Conservation (phyloP, 768 basidiomycete species). For the Scleroderma citrinum region DNA sequence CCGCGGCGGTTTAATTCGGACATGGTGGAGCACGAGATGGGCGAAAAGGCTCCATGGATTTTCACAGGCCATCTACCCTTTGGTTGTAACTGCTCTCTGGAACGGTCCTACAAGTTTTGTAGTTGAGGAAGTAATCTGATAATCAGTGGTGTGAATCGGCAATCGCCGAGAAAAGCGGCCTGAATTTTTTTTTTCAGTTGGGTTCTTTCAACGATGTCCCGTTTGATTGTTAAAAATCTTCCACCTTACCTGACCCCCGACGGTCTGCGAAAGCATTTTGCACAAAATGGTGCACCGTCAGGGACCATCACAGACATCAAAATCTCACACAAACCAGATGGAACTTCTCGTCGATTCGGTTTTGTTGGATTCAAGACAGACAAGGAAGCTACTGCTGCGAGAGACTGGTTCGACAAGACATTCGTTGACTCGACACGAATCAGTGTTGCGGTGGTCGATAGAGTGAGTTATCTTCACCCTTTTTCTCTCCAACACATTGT, state of each 20-base stretch:
- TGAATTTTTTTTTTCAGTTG: neutral
- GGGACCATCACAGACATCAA: constrained; percentile 84
- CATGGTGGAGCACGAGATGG: no score
- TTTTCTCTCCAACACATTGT: neutral
- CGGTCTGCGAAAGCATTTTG: constrained; percentile 63
- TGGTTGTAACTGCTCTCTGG: no score
- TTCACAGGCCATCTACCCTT: no score
- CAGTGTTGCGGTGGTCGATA: constrained; percentile 71
- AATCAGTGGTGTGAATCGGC: constrained; percentile 12
- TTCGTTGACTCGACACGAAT: constrained; percentile 80
- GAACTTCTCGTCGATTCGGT: constrained; percentile 80
- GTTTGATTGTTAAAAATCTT: constrained; percentile 78
- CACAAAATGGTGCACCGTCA: constrained; percentile 50
- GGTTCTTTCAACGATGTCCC: constrained; percentile 49
- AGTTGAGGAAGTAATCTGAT: no score
- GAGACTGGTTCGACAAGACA: constrained; percentile 79
- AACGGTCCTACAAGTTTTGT: no score
- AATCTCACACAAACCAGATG: constrained; percentile 69
- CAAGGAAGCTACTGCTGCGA: constrained; percentile 66
- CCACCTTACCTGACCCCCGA: constrained; percentile 62
- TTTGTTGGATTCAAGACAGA: constrained; percentile 88
- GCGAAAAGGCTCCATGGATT: no score
- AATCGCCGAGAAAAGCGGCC: constrained; percentile 22
- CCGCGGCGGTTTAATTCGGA: no score
- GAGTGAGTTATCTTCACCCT: constrained; percentile 19